Conservation (phyloP, 228 moss, liverwort and hornwort genomes). For the Sphagnum fallax region DNA sequence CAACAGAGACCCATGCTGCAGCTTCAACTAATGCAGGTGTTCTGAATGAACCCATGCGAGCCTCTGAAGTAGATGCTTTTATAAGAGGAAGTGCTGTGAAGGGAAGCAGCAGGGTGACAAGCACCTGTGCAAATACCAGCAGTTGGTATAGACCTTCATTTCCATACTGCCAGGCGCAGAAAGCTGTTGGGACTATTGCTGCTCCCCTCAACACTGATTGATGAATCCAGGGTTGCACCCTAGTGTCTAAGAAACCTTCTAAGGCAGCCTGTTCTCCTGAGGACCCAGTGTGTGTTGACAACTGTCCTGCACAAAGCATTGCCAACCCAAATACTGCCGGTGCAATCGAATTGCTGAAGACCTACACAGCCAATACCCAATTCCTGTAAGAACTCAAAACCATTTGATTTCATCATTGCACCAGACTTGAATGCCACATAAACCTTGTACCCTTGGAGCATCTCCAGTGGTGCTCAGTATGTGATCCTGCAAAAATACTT, state of each 20-base stretch:
- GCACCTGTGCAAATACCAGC: conserved; percentile 59
- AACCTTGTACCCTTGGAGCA: too few species aligned
- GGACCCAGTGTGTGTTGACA: conserved; percentile 63
- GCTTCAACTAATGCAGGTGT: conserved; percentile 51
- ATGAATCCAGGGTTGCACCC: conserved; percentile 71
- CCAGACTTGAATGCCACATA: too few species aligned
- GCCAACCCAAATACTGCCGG: conserved; percentile 71
- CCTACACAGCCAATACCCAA: conserved; percentile 21
- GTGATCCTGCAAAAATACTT: too few species aligned
- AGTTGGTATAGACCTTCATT: conserved; percentile 73
- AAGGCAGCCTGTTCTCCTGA: conserved; percentile 63
- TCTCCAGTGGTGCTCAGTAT: too few species aligned
- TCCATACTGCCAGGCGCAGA: conserved; percentile 63
- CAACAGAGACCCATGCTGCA: conserved; percentile 60
- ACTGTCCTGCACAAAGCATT: conserved; percentile 68
- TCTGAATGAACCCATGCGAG: conserved; percentile 70
- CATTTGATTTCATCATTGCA: too few species aligned
- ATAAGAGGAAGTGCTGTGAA: conserved; percentile 77
- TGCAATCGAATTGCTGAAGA: conserved; percentile 59
- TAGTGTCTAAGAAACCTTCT: conserved; percentile 55
- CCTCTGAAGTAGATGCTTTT: conserved; percentile 73
- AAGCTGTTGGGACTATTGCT: conserved; percentile 59
- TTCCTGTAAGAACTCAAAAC: too few species aligned
- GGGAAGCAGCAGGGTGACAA: conserved; percentile 76
- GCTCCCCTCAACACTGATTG: conserved; percentile 52